These are phyloP conservation scores for Piloderma croceum DNA, from an alignment of 768 basidiomycete genomes.

Conservation along the genomic window DNA sequence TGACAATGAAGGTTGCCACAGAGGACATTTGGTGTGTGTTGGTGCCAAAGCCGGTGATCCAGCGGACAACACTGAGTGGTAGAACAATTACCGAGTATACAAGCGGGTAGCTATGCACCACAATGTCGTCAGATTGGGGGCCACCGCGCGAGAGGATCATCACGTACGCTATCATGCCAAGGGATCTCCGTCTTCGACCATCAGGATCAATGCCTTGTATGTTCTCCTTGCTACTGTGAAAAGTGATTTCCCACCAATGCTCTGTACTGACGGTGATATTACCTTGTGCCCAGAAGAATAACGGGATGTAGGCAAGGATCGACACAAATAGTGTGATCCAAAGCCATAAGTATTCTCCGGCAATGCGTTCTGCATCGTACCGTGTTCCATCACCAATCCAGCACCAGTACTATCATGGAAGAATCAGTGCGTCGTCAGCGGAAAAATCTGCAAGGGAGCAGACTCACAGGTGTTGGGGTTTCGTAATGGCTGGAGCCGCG, in stretches of 20 bases:
- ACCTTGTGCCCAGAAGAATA: slow-evolving; percentile 33
- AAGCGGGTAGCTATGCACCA: slow-evolving; percentile 30
- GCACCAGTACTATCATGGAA: slow-evolving; percentile 33
- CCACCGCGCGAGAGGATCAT: not conserved
- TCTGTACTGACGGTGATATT: slow-evolving; percentile 26
- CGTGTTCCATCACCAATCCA: slow-evolving; percentile 34
- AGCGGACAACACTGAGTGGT: slow-evolving; percentile 36
- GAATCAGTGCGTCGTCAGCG: not conserved
- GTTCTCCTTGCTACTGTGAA: slow-evolving; percentile 16
- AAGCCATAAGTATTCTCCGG: slow-evolving; percentile 42
- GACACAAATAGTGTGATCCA: slow-evolving; percentile 36
- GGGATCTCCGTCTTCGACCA: slow-evolving; percentile 15
- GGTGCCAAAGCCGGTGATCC: slow-evolving; percentile 26
- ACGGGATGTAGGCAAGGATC: slow-evolving; percentile 27
- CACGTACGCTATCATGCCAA: slow-evolving; percentile 28
- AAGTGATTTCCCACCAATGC: slow-evolving; percentile 30
- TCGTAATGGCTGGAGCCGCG: slow-evolving; percentile 17
- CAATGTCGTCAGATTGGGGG: not conserved
- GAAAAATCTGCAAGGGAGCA: not conserved
- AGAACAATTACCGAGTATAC: slow-evolving; percentile 34
- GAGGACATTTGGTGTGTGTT: slow-evolving; percentile 14
- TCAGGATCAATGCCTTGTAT: slow-evolving; percentile 8
- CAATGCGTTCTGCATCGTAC: slow-evolving; percentile 28
- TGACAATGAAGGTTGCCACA: slow-evolving; percentile 28
- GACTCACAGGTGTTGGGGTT: slow-evolving; percentile 30